Evolutionary conservation across 1,284 basidiomycete genomes (phyloP).

Genomic region (Retiboletus flavoniger): DNA sequence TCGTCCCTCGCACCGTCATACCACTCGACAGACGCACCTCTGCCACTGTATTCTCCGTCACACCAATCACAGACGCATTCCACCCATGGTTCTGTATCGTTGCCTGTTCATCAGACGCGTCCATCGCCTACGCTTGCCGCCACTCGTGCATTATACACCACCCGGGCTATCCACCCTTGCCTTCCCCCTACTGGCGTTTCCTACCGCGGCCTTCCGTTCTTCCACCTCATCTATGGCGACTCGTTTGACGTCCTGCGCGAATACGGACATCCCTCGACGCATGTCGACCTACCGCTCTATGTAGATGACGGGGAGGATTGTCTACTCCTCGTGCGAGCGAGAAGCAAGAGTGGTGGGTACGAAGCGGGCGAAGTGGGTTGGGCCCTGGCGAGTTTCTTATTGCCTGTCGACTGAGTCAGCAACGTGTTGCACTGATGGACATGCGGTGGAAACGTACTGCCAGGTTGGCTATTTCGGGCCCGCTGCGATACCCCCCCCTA

Average conservation of each 20-base stretch:
- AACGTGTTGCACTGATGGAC: slow-evolving; percentile 10
- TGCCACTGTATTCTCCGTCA: slow-evolving; percentile 30
- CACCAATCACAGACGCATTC: slow-evolving; percentile 13
- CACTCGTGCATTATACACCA: slow-evolving; percentile 57
- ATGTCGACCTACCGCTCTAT: slow-evolving; percentile 66
- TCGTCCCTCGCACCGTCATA: slow-evolving; percentile 32
- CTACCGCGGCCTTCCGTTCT: slow-evolving; percentile 75
- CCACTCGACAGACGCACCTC: slow-evolving; percentile 27
- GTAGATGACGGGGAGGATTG: slow-evolving; percentile 81
- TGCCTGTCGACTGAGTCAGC: slow-evolving; percentile 46
- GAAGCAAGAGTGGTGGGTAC: slow-evolving; percentile 23
- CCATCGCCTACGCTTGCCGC: slow-evolving; percentile 41
- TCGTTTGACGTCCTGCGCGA: slow-evolving; percentile 68
- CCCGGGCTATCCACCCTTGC: slow-evolving; percentile 65
- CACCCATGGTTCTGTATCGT: slow-evolving; percentile 14
- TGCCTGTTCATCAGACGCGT: slow-evolving; percentile 24
- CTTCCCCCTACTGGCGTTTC: slow-evolving; percentile 57
- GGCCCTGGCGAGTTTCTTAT: slow-evolving; percentile 75
- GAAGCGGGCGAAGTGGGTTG: slow-evolving; percentile 60
- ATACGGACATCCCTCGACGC: slow-evolving; percentile 70
- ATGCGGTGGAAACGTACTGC: slow-evolving; percentile 2
- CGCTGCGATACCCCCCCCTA: slow-evolving; percentile 16
- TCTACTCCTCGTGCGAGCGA: slow-evolving; percentile 60
- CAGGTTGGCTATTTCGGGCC: slow-evolving; percentile 5
- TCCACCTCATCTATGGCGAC: slow-evolving; percentile 58